A percentile compares a stretch with the other conserved stretches of the same genome.
These are phyloP conservation scores for Colletotrichum cuscutae DNA, from an alignment of 2,329 filamentous ascomycete genomes.

Conservation along the genomic window DNA sequence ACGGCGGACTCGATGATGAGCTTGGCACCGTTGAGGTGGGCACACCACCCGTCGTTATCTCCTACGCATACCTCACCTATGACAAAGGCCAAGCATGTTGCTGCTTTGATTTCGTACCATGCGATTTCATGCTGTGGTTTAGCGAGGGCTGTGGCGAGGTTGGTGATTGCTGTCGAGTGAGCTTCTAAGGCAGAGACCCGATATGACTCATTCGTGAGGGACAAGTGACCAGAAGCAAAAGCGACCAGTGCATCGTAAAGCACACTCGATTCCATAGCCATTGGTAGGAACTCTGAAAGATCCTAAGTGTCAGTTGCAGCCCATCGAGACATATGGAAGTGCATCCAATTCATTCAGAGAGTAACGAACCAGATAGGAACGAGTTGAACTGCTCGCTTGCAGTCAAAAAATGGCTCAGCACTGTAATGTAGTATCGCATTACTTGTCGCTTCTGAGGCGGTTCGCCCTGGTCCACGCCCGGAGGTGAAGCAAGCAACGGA, in stretches of 20 bases:
- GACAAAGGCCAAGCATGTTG: slow-evolving; percentile 29
- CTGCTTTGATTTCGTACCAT: slow-evolving; percentile 33
- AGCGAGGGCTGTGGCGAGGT: slow-evolving; percentile 17
- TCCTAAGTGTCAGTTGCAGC: neutral
- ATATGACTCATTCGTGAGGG: slow-evolving; percentile 20
- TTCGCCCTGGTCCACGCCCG: neutral
- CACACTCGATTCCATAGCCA: slow-evolving; percentile 35
- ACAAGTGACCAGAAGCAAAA: slow-evolving; percentile 29
- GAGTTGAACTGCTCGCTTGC: slow-evolving; percentile 32
- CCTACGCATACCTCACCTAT: slow-evolving; percentile 31
- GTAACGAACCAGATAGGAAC: slow-evolving; percentile 21
- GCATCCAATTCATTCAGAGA: neutral
- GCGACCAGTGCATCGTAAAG: slow-evolving; percentile 33
- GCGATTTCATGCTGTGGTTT: slow-evolving; percentile 17
- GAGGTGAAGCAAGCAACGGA: neutral
- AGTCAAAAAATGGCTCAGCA: slow-evolving; percentile 22
- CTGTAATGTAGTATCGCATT: slow-evolving; percentile 31
- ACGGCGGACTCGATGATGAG: slow-evolving; percentile 31
- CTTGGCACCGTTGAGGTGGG: slow-evolving; percentile 32
- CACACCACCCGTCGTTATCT: slow-evolving; percentile 20
- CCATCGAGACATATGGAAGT: neutral
- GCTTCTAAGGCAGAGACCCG: slow-evolving; percentile 21
- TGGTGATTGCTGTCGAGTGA: slow-evolving; percentile 25
- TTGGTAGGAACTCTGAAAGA: slow-evolving; percentile 26
- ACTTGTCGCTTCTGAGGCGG: slow-evolving; percentile 26